Conservation (phyloP, 495 filamentous ascomycete species). For the Pyrenula massariospora region DNA sequence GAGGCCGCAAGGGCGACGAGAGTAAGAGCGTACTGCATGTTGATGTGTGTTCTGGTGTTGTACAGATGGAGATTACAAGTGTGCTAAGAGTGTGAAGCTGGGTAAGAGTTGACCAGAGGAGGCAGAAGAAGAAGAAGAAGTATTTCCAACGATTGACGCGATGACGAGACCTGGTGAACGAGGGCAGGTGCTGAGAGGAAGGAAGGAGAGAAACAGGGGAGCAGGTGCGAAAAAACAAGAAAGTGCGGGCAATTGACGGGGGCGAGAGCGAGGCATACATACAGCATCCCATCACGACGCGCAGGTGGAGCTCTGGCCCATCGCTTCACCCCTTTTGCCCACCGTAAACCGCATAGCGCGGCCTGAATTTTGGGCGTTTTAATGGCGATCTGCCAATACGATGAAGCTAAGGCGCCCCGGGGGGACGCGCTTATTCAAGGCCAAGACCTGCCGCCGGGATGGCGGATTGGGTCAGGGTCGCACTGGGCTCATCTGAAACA, state of each 20-base stretch:
- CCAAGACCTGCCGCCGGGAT: background rate
- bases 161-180: background rate
- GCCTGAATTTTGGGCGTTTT: background rate
- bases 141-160: background rate
- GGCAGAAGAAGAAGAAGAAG: too few relatives aligned
- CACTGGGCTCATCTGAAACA: background rate
- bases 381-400: background rate
- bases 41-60: background rate
- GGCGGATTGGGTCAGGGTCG: background rate
- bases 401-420: background rate
- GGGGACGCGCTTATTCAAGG: background rate
- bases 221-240: background rate
- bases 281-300: background rate
- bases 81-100: background rate
- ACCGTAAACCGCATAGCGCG: background rate
- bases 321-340: background rate
- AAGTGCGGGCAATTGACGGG: background rate
- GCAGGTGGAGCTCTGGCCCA: background rate
- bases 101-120: background rate
- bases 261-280: background rate
- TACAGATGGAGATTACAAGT: background rate
- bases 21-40: background rate
- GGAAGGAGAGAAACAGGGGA: background rate
- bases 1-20: slow-evolving; percentile 14
- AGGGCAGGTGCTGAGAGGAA: background rate